Percentiles rank a stretch among this genome's conserved stretches.
phyloP scores from a whole-genome alignment of 1,139 yeast species.

The Debaryomyces robertsiae region DNA sequence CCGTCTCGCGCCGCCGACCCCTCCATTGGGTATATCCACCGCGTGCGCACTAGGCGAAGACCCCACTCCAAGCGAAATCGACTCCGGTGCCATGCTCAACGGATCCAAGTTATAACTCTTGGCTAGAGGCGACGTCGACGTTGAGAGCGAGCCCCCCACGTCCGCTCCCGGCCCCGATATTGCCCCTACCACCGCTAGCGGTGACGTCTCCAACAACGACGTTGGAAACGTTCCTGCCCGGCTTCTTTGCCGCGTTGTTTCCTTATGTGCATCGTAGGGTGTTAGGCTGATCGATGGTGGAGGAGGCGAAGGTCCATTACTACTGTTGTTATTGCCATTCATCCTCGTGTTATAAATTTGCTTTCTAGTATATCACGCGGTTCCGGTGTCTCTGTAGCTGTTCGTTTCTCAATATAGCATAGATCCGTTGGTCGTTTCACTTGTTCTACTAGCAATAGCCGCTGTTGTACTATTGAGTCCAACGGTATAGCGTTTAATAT shows the following conservation, averaged over 20 bases:
- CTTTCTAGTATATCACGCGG: not conserved
- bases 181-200: not conserved
- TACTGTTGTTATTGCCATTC: conserved; percentile 11
- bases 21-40: conserved; percentile 21
- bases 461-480: not conserved
- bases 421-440: not conserved
- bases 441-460: not conserved
- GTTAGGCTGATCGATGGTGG: conserved; percentile 39
- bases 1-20: conserved; percentile 21
- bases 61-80: conserved; percentile 27
- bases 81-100: conserved; percentile 22
- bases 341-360: conserved; percentile 7
- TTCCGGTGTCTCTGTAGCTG: not conserved
- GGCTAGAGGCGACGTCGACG: conserved; percentile 22
- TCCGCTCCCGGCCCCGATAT: conserved; percentile 6
- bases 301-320: conserved; percentile 25
- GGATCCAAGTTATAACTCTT: conserved; percentile 20
- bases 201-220: conserved; percentile 27
- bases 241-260: conserved; percentile 35
- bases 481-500: not conserved
- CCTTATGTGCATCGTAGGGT: conserved; percentile 21
- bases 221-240: conserved; percentile 63
- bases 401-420: conserved; percentile 2
- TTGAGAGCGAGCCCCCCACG: conserved; percentile 11
- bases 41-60: conserved; percentile 22